Conservation (phyloP, 2,329 filamentous ascomycete species). For the Alternaria brassicae region DNA sequence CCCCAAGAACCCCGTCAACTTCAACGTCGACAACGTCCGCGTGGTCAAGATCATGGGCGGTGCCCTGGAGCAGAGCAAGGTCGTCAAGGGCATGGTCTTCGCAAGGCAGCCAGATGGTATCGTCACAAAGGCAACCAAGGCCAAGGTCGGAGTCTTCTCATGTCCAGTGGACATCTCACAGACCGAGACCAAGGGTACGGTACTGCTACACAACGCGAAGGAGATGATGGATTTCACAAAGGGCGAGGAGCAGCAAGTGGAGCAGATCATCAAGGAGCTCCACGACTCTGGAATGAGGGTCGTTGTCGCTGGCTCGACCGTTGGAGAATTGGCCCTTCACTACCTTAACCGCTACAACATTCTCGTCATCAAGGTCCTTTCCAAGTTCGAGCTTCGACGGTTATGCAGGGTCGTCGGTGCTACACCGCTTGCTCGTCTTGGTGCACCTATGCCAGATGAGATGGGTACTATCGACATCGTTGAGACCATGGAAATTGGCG, state of each 20-base stretch:
- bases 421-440: slow-evolving; percentile 92
- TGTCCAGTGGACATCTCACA: slow-evolving; percentile 95
- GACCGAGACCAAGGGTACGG: slow-evolving; percentile 98
- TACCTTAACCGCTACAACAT: slow-evolving; percentile 98
- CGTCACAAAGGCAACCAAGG: slow-evolving; percentile 88
- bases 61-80: slow-evolving; percentile 88
- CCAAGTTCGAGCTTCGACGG: slow-evolving; percentile 95
- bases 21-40: slow-evolving; percentile 98
- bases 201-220: slow-evolving; percentile 94
- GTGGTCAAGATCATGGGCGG: slow-evolving; percentile 99
- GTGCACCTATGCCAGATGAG: slow-evolving; percentile 99
- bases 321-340: slow-evolving; percentile 94
- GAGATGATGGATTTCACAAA: slow-evolving; percentile 99
- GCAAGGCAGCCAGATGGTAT: slow-evolving; percentile 88
- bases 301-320: slow-evolving; percentile 87
- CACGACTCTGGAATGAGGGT: slow-evolving; percentile 93
- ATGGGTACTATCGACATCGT: slow-evolving; percentile 95
- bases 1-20: slow-evolving; percentile 93
- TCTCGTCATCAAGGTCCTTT: slow-evolving; percentile 93
- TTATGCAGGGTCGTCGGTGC: slow-evolving; percentile 96
- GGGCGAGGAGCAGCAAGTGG: slow-evolving; percentile 92
- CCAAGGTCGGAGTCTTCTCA: slow-evolving; percentile 96
- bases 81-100: slow-evolving; percentile 99
- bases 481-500: slow-evolving; percentile 96
- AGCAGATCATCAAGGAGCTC: slow-evolving; percentile 90